These are phyloP conservation scores for Craspedostauros australis DNA, from an alignment of 108 stramenopile species.

Conservation along the genomic window DNA sequence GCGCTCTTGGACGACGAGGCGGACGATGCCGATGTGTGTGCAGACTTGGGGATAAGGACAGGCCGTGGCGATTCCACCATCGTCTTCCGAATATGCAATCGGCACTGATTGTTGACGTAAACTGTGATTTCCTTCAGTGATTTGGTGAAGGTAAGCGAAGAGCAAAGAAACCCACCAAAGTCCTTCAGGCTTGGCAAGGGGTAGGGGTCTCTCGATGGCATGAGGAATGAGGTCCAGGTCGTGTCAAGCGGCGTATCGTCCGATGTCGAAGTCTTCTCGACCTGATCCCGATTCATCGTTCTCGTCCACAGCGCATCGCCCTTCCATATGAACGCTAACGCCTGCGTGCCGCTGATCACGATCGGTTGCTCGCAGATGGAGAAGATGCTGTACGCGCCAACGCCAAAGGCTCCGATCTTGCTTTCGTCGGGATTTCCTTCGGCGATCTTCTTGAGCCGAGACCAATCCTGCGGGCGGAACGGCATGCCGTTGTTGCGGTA, in stretches of 20 bases:
- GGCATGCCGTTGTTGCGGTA: conserved; percentile 77
- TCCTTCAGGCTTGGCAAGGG: conserved; percentile 52
- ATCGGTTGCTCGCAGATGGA: conserved; percentile 76
- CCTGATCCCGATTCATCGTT: conserved; percentile 18
- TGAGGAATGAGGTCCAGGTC: conserved; percentile 69
- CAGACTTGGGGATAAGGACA: conserved; percentile 21
- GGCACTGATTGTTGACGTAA: conserved; percentile 43
- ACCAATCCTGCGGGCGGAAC: conserved; percentile 81
- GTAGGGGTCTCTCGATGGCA: conserved; percentile 71
- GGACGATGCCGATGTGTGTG: too few species aligned
- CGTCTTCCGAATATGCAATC: conserved; percentile 53
- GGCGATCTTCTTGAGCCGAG: conserved; percentile 73
- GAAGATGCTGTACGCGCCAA: conserved; percentile 87
- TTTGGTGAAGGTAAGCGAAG: conserved; percentile 66
- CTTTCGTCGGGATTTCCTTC: conserved; percentile 79
- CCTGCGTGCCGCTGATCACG: conserved; percentile 56
- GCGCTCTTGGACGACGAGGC: too few species aligned
- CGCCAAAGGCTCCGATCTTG: conserved; percentile 71
- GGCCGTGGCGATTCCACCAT: conserved; percentile 40
- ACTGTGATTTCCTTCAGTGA: conserved; percentile 45
- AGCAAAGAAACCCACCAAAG: conserved; percentile 70
- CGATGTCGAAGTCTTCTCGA: conserved; percentile 5
- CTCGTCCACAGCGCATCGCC: conserved; percentile 77
- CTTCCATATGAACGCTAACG: conserved; percentile 79
- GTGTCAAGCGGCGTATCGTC: conserved; percentile 4